Conservation (phyloP, 1,139 yeast genomes). For the Hemisphaericaspora lyxosophila region DNA sequence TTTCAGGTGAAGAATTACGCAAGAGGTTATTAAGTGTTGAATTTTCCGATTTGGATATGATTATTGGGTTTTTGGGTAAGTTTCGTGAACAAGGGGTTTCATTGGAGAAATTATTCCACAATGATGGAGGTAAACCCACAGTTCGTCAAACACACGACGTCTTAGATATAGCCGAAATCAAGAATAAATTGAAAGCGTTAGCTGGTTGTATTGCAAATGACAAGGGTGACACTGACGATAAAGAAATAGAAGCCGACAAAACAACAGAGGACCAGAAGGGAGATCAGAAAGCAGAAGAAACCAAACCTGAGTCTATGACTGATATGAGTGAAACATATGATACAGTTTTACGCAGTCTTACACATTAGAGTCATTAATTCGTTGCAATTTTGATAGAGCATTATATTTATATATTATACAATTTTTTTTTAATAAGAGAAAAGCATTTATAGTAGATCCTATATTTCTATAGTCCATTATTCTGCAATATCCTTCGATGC, state of each 20-base stretch:
- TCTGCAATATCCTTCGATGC: too few relatives aligned
- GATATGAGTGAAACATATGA: slow-evolving; percentile 50
- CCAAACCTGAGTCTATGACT: slow-evolving; percentile 18
- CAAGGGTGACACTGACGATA: slow-evolving; percentile 6
- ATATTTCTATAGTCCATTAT: not conserved
- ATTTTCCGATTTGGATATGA: slow-evolving; percentile 53
- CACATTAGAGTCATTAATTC: slow-evolving; percentile 4
- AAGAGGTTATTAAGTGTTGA: slow-evolving; percentile 44
- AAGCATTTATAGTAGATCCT: not conserved
- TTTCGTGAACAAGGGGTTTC: slow-evolving; percentile 54
- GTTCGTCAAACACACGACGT: slow-evolving; percentile 12
- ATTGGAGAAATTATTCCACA: slow-evolving; percentile 47
- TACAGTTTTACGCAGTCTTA: slow-evolving; percentile 43
- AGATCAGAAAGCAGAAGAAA: slow-evolving; percentile 20
- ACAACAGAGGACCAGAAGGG: slow-evolving; percentile 9
- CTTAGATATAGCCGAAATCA: slow-evolving; percentile 20
- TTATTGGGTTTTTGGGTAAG: slow-evolving; percentile 48
- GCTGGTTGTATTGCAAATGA: slow-evolving; percentile 14
- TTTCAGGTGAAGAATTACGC: slow-evolving; percentile 56
- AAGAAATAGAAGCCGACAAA: slow-evolving; percentile 6
- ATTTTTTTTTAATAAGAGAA: not conserved
- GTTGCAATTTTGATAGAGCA: slow-evolving; percentile 1
- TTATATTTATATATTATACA: not conserved
- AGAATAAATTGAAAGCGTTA: slow-evolving; percentile 18
- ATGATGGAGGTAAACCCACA: slow-evolving; percentile 5